Conservation (phyloP, 306 rosid species). For the Vicia faba region DNA sequence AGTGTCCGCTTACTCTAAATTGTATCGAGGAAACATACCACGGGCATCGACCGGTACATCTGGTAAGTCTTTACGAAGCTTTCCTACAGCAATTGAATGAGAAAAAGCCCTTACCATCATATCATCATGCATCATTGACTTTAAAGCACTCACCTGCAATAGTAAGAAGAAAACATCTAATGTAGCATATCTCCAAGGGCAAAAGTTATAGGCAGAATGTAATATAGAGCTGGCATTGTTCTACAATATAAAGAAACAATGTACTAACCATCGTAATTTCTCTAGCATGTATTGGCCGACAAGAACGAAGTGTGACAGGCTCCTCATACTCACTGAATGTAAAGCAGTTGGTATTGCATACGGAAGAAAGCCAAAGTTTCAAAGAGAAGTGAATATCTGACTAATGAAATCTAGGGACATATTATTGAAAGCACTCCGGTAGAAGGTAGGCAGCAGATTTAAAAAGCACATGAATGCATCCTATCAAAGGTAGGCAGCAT, state of each 20-base stretch:
- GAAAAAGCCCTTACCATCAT: conserved; percentile 99
- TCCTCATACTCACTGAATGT: conserved; percentile 93
- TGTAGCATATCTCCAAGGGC: neutral
- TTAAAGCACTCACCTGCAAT: conserved; percentile 90
- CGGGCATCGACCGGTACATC: conserved; percentile 88
- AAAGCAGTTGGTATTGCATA: conserved; percentile 93
- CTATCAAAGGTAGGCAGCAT: conserved; percentile 1
- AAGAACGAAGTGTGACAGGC: conserved; percentile 77
- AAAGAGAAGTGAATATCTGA: neutral
- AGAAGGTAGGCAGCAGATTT: neutral
- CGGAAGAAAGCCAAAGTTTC: too few relatives aligned
- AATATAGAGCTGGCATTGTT: neutral
- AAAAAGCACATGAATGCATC: neutral
- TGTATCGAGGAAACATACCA: conserved; percentile 72
- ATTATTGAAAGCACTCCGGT: neutral
- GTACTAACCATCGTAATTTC: conserved; percentile 78
- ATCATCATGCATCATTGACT: conserved; percentile 82
- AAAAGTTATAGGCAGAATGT: conserved; percentile 2
- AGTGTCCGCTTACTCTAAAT: conserved; percentile 81
- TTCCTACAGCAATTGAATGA: conserved; percentile 96
- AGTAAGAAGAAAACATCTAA: conserved; percentile 25
- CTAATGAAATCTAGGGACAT: conserved; percentile 7
- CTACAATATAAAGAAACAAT: conserved; percentile 26
- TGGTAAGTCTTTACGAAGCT: conserved; percentile 86
- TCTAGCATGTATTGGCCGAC: conserved; percentile 83